A percentile compares a stretch with the other conserved stretches of the same genome.
These are phyloP conservation scores for Gremmenia infestans DNA, from an alignment of 2,329 filamentous ascomycete species.

Conservation along the genomic window DNA sequence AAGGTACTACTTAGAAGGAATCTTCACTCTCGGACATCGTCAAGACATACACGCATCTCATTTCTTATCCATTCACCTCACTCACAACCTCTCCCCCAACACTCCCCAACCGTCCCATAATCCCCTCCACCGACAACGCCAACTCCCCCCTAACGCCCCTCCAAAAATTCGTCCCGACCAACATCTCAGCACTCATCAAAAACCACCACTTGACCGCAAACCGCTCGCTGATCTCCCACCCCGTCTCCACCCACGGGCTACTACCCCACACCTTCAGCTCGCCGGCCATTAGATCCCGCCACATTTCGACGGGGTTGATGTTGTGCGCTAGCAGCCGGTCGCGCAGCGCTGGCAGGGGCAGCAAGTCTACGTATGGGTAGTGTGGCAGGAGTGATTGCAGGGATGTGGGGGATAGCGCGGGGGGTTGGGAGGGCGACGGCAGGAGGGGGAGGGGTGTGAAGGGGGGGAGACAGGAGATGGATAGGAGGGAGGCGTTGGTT, in stretches of 20 bases:
- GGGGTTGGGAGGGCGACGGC: conserved; percentile 30
- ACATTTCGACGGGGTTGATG: conserved; percentile 7
- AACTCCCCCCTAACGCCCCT: conserved; percentile 20
- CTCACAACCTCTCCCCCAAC: neutral
- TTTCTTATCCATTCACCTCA: neutral
- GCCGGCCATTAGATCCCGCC: conserved; percentile 17
- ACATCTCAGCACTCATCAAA: conserved; percentile 21
- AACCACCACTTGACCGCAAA: conserved; percentile 26
- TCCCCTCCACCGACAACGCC: neutral
- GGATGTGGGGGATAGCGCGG: too few relatives aligned
- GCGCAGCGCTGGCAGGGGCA: conserved; percentile 32
- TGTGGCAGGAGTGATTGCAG: conserved; percentile 27
- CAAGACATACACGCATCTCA: too few relatives aligned
- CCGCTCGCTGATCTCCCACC: conserved; percentile 24
- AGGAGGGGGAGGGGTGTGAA: too few relatives aligned
- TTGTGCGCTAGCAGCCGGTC: conserved; percentile 17
- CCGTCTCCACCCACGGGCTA: conserved; percentile 22
- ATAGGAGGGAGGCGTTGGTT: too few relatives aligned
- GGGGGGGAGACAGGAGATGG: too few relatives aligned
- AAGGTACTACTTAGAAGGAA: too few relatives aligned
- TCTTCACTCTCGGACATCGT: too few relatives aligned
- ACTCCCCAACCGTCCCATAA: neutral
- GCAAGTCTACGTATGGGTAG: conserved; percentile 34
- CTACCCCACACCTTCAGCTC: conserved; percentile 26
- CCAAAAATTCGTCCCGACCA: conserved; percentile 26